A percentile compares a stretch with the other conserved stretches of the same genome.
phyloP scores from a whole-genome alignment of 2,329 filamentous ascomycete species.

The Aspergillus niger region DNA sequence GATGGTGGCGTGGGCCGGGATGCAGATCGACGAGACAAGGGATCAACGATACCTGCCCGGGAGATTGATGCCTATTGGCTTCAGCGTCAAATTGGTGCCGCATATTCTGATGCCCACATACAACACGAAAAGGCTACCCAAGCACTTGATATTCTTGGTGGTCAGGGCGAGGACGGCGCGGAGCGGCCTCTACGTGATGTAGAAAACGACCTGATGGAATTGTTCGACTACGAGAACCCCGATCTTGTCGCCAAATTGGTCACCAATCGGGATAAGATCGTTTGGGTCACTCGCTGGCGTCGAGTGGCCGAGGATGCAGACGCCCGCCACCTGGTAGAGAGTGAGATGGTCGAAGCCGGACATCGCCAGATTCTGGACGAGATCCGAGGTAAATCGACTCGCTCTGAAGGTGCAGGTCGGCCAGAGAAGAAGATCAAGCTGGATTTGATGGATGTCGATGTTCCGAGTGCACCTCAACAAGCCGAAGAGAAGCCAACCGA shows the following conservation, averaged over 20 bases:
- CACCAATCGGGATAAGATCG: slow-evolving; percentile 87
- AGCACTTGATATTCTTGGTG: slow-evolving; percentile 79
- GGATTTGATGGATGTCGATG: slow-evolving; percentile 82
- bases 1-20: slow-evolving; percentile 61
- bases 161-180: slow-evolving; percentile 70
- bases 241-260: slow-evolving; percentile 90
- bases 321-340: slow-evolving; percentile 74
- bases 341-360: slow-evolving; percentile 88
- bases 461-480: slow-evolving; percentile 61
- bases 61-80: slow-evolving; percentile 98
- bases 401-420: slow-evolving; percentile 59
- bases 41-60: slow-evolving; percentile 70
- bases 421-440: slow-evolving; percentile 80
- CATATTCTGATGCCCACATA: slow-evolving; percentile 88
- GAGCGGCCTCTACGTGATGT: slow-evolving; percentile 88
- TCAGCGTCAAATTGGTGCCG: slow-evolving; percentile 82
- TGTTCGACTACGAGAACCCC: slow-evolving; percentile 96
- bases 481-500: slow-evolving; percentile 59
- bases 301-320: slow-evolving; percentile 75
- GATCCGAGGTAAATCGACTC: slow-evolving; percentile 68
- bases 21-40: slow-evolving; percentile 49
- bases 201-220: slow-evolving; percentile 96
- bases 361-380: slow-evolving; percentile 86
- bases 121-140: slow-evolving; percentile 90
- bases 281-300: slow-evolving; percentile 90